These are phyloP conservation scores for Euptelea pleiosperma DNA, from an alignment of 164 flowering plant genomes.

Conservation along the genomic window DNA sequence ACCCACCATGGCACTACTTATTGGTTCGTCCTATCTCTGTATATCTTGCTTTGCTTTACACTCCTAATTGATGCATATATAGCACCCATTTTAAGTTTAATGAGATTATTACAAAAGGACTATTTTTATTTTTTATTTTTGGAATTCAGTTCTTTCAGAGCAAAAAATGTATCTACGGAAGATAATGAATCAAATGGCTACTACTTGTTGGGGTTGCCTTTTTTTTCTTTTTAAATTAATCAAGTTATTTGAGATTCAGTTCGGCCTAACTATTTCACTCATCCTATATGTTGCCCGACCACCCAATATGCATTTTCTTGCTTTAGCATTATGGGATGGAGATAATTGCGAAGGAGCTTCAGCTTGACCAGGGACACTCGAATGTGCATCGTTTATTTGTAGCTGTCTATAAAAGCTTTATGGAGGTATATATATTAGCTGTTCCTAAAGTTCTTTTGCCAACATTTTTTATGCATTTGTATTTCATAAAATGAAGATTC, in stretches of 20 bases:
- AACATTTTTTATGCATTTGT: neutral
- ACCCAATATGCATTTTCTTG: neutral
- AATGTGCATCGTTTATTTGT: constrained; percentile 45
- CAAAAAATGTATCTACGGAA: too few relatives aligned
- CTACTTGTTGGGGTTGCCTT: neutral
- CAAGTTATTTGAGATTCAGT: neutral
- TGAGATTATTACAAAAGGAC: too few relatives aligned
- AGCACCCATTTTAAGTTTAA: too few relatives aligned
- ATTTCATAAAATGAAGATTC: neutral
- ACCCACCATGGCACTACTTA: too few relatives aligned
- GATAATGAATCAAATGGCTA: too few relatives aligned
- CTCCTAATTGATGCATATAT: too few relatives aligned
- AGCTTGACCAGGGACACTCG: constrained; percentile 50
- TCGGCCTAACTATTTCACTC: neutral
- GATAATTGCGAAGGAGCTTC: constrained; percentile 62
- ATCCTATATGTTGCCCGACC: neutral
- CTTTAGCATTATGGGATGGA: constrained; percentile 54
- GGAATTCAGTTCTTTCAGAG: too few relatives aligned
- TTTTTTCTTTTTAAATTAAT: neutral
- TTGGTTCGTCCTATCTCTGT: too few relatives aligned
- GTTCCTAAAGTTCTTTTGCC: neutral
- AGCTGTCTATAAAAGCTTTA: constrained; percentile 59
- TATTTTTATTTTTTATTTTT: too few relatives aligned
- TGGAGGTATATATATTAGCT: constrained; percentile 39
- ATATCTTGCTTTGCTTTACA: too few relatives aligned